Percentiles rank a stretch among this genome's conserved stretches.
These are phyloP conservation scores for Melastoma malabathricum DNA, from an alignment of 345 rosid genomes.

Conservation along the genomic window DNA sequence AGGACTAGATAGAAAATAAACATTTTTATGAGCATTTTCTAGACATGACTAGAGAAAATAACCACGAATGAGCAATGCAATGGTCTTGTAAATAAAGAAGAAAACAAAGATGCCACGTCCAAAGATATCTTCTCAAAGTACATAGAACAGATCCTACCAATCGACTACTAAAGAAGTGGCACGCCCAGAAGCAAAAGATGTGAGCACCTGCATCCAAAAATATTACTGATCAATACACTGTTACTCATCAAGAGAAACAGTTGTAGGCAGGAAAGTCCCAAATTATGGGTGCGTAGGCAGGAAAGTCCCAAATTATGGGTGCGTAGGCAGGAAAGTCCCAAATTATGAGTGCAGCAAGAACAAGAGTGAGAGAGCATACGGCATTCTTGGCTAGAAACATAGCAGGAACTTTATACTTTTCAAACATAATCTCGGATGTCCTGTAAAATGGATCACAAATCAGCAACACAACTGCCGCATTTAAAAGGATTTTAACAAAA, in stretches of 20 bases:
- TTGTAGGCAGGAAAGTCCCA: neutral
- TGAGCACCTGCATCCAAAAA: conserved; percentile 60
- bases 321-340: neutral
- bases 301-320: no score
- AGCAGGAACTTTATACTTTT: conserved; percentile 93
- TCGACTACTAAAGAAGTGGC: conserved; percentile 97
- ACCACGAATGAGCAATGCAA: no score
- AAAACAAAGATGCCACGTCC: no score
- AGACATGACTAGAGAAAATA: no score
- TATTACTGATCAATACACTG: neutral
- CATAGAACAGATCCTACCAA: conserved; percentile 28
- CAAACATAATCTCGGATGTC: conserved; percentile 92
- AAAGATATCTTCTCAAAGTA: no score
- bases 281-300: neutral
- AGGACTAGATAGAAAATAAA: no score
- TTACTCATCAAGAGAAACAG: neutral
- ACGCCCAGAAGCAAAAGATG: conserved; percentile 97
- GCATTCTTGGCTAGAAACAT: conserved; percentile 96
- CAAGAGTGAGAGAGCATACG: conserved; percentile 30
- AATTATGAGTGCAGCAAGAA: neutral
- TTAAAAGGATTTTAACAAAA: neutral
- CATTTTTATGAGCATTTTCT: no score
- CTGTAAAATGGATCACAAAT: conserved; percentile 24
- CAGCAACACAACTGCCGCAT: conserved; percentile 4
- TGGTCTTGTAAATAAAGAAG: no score